Evolutionary conservation across 768 basidiomycete genomes (phyloP), one percentile per base, ranked within the genome.

Genomic region (Boletellus ananas): DNA sequence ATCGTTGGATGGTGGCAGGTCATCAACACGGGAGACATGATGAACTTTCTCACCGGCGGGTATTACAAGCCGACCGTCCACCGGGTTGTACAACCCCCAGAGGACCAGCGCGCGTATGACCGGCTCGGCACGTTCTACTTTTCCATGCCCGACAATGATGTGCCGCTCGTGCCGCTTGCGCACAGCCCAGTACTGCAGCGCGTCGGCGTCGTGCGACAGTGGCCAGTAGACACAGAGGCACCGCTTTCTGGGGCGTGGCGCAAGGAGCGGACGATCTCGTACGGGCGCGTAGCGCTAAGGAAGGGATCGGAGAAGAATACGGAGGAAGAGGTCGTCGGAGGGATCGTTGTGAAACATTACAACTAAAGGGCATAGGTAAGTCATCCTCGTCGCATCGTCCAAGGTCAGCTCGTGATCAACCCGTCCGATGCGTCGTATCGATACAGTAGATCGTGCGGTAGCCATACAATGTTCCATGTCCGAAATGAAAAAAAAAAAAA

Each of bases 91-190:
- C 78, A 77, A 58, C 83, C 81, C 2, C 82, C 80, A 1, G 51
- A 52, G 0, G 79, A 82, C 52, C 83, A 84, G 55, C 71, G 65
- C 25, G 61, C 58, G 10, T 65, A 72, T 52, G 67, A 77, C 23
- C 75, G 83, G 17, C 70, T 83, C 7, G 79, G 81, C 2, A 70
- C 72, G 4, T 81, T 81, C 58, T 83, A 83, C 60, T 84, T 84
- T 56, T 51, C 61, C 17, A 70, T 76, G 72, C 60, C 78, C 0
- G 73, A 84, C 52, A 79, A 83, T 59, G 65, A 74, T 31, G 72
- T 78, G 27, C 65, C 58, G 36, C 70, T 84, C 12, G 60, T 60
- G 0, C 81, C 82, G 0, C 59, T 76, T 6, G 38, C 60, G 0
- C 64, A 77, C 11, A 79, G 79, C 55, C 75, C 79, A 0, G 73